Conservation (phyloP, 1,139 yeast genomes). For the Zygoascus hellenicus region DNA sequence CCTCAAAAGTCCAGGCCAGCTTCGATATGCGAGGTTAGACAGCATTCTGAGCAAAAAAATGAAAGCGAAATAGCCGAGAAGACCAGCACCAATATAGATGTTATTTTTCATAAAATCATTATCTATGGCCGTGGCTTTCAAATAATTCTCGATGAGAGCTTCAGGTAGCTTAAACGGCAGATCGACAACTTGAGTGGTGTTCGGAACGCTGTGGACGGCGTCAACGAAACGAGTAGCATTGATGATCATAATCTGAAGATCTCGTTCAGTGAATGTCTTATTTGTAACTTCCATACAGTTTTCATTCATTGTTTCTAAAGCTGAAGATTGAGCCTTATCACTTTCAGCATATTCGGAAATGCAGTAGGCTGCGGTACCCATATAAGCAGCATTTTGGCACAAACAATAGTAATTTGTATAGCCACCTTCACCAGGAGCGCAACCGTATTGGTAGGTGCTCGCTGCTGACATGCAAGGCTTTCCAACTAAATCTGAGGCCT, state of each 20-base stretch:
- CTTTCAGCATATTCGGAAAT: conserved; percentile 10
- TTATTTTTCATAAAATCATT: not conserved
- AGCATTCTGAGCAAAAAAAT: conserved; percentile 10
- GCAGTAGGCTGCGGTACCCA: conserved; percentile 15
- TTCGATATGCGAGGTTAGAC: conserved; percentile 8
- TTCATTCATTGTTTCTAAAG: conserved; percentile 9
- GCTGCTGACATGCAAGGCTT: conserved; percentile 15
- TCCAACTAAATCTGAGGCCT: not conserved
- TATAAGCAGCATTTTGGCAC: conserved; percentile 13
- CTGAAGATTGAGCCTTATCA: conserved; percentile 12
- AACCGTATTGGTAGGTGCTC: conserved; percentile 15
- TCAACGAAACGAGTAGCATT: conserved; percentile 16
- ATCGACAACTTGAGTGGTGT: not conserved
- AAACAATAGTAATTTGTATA: conserved; percentile 12
- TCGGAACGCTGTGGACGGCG: not conserved
- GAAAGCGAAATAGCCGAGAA: conserved; percentile 11
- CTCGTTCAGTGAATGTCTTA: conserved; percentile 8
- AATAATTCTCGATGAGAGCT: not conserved
- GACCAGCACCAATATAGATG: conserved; percentile 5
- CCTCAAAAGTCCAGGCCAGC: conserved; percentile 9
- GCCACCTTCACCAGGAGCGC: conserved; percentile 10
- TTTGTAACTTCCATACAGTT: conserved; percentile 13
- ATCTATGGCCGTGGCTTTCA: conserved; percentile 6
- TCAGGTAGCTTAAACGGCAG: conserved; percentile 14
- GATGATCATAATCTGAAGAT: conserved; percentile 14